phyloP scores from a whole-genome alignment of 345 rosid species.

The Reutealis trisperma region DNA sequence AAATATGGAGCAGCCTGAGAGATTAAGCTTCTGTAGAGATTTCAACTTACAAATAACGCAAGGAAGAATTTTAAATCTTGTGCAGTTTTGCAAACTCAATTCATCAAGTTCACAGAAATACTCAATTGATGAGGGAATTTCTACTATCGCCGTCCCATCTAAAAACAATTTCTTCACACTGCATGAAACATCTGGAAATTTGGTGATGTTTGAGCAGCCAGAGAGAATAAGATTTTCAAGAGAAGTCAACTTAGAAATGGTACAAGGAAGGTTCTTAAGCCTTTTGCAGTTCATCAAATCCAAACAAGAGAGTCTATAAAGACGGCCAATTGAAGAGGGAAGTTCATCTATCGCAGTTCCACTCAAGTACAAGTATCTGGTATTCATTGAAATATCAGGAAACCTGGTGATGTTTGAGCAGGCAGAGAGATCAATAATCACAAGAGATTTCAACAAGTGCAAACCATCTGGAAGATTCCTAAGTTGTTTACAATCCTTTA shows the following conservation, averaged over 20 bases:
- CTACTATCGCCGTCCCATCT: slow-evolving; percentile 3
- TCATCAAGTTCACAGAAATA: background rate
- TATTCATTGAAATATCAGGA: background rate
- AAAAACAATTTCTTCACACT: slow-evolving; percentile 10
- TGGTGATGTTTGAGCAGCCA: slow-evolving; percentile 10
- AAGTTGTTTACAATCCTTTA: slow-evolving; percentile 13
- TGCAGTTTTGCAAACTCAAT: slow-evolving; percentile 2
- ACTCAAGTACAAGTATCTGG: slow-evolving; percentile 9
- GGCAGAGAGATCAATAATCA: background rate
- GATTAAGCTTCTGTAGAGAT: slow-evolving; percentile 6
- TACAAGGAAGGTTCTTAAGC: slow-evolving; percentile 10
- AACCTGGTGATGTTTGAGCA: background rate
- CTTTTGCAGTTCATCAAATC: slow-evolving; percentile 19
- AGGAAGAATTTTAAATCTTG: slow-evolving; percentile 3
- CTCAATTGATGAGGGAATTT: slow-evolving; percentile 13
- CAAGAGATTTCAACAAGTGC: background rate
- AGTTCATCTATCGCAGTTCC: slow-evolving; percentile 10
- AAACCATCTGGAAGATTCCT: background rate
- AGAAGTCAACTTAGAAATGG: background rate
- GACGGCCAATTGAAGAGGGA: slow-evolving; percentile 1
- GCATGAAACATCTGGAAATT: slow-evolving; percentile 3
- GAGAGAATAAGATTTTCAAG: slow-evolving; percentile 8
- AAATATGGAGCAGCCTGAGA: background rate
- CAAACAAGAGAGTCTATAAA: background rate
- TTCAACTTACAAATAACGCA: slow-evolving; percentile 2